Base-by-base conservation (phyloP, 1,284 basidiomycete genomes). In the Austroboletus novae-zelandiae region DNA sequence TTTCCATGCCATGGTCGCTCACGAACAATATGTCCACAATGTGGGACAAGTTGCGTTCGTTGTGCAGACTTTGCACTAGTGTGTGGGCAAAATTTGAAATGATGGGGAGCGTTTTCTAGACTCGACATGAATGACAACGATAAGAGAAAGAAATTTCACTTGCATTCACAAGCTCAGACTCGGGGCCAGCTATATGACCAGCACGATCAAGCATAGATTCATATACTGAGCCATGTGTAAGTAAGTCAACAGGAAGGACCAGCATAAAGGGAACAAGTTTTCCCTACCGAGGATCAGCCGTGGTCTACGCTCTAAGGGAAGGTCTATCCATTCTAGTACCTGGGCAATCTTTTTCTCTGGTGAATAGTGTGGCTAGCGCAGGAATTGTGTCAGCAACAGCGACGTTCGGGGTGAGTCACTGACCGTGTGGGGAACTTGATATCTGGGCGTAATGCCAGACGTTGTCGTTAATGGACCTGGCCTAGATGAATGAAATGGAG, bases 1-100 rank as follows among this genome's bases (percentile, higher is more conserved):
- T 84, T 1, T 88, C 86, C 93, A 96, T 95, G 1, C 93, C 93
- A 61, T 96, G 93, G 68, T 96, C 94, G 53, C 85, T 89, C 43
- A 96, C 89, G 57, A 94, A 90, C 23, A 96, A 75, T 35, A 95
- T 73, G 66, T 96, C 89, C 20, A 95, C 86, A 14, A 95, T 86
- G 34, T 87, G 78, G 0, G 79, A 81, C 39, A 94, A 73, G 61
- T 93, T 90, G 4, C 92, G 80, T 6, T 78, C 73, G 1, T 70
- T 66, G 52, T 86, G 80, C 27, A 61, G 51, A 39, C 47, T 39
- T 36, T 51, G 60, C 13, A 62, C 51, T 3, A 96, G 68, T 30
- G 81, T 72, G 49, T 78, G 80, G 4, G 91, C 83, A 61, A 94
- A 94, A 2, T 61, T 62, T 64, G 95, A 93, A 2, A 94, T 83